Conservation (phyloP, 495 filamentous ascomycete species). For the Penicillium robsamsonii region DNA sequence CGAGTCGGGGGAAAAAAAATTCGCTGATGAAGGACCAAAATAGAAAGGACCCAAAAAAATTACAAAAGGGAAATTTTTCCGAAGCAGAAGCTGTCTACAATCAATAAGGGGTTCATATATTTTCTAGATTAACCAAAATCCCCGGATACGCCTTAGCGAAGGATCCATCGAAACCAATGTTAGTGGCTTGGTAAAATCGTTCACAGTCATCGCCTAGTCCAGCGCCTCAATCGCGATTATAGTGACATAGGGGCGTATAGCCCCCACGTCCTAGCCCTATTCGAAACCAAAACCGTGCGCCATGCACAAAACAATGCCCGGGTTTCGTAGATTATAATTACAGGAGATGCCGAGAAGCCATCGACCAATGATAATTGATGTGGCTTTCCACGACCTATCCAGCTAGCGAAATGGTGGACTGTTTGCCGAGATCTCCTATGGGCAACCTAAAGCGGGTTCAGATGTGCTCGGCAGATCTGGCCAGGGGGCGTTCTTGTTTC, state of each 20-base stretch:
- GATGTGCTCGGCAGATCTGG: neutral
- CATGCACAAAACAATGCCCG: neutral
- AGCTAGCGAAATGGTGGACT: neutral
- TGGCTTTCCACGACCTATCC: neutral
- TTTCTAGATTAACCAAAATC: neutral
- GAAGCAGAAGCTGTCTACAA: neutral
- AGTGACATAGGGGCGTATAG: neutral
- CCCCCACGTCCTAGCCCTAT: neutral
- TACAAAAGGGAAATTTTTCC: neutral
- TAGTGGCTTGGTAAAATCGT: neutral
- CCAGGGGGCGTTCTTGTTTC: neutral
- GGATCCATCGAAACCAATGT: neutral
- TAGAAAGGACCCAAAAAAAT: neutral
- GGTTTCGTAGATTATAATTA: neutral
- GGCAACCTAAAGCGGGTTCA: neutral
- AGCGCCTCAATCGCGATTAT: too few species aligned
- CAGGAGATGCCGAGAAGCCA: too few species aligned
- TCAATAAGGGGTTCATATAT: neutral
- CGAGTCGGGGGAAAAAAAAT: too few species aligned
- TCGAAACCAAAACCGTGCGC: conserved; percentile 4
- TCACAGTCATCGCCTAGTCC: neutral
- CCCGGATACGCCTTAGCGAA: conserved; percentile 1
- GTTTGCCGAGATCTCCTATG: conserved; percentile 1
- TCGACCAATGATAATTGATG: neutral
- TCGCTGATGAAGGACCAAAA: neutral